Conservation (phyloP, 306 rosid genomes). For the Lotus japonicus region DNA sequence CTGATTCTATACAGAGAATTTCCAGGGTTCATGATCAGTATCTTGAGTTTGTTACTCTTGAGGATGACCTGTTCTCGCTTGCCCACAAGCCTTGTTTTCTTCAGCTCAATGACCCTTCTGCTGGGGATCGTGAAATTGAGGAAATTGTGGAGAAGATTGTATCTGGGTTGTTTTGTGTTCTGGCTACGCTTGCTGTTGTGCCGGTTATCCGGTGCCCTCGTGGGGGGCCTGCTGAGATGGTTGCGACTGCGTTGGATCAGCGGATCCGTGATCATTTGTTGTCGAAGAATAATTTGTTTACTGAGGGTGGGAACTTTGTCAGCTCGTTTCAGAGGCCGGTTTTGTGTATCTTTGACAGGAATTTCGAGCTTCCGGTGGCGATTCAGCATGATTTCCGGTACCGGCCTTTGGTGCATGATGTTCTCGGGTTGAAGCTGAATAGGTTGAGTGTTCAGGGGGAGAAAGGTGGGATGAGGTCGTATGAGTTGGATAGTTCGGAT, state of each 20-base stretch:
- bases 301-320: slow-evolving; percentile 60
- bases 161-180: slow-evolving; percentile 69
- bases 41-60: slow-evolving; percentile 81
- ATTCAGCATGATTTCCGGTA: slow-evolving; percentile 95
- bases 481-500: slow-evolving; percentile 77
- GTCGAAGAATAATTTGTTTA: slow-evolving; percentile 80
- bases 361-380: slow-evolving; percentile 82
- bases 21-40: slow-evolving; percentile 95
- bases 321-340: slow-evolving; percentile 87
- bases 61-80: slow-evolving; percentile 78
- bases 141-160: slow-evolving; percentile 76
- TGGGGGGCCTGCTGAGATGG: slow-evolving; percentile 98
- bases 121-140: slow-evolving; percentile 92
- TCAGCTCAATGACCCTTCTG: slow-evolving; percentile 86
- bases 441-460: slow-evolving; percentile 83
- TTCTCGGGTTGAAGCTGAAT: slow-evolving; percentile 83
- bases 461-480: slow-evolving; percentile 87
- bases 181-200: slow-evolving; percentile 81
- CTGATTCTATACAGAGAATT: slow-evolving; percentile 65
- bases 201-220: slow-evolving; percentile 80
- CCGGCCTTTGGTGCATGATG: slow-evolving; percentile 80
- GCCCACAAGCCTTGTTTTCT: slow-evolving; percentile 65
- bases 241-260: slow-evolving; percentile 84
- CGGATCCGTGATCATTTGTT: slow-evolving; percentile 83
- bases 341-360: slow-evolving; percentile 84